Evolutionary conservation across 2,329 filamentous ascomycete species (phyloP).

Genomic region (Tolypocladium nubicola): DNA sequence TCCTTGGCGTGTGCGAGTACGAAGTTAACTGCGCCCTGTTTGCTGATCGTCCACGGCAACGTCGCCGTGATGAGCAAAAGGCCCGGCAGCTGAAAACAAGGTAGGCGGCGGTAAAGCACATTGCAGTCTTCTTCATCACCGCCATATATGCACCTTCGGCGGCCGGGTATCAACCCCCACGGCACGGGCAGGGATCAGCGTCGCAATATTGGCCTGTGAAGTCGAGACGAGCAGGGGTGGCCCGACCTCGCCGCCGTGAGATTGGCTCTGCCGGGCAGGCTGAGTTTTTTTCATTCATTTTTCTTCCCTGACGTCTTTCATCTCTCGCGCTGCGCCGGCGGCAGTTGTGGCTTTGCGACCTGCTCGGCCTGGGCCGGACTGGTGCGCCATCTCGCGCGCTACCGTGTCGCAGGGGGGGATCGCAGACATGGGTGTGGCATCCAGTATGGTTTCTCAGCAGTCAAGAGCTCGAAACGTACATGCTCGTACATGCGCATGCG

Average conservation of each 20-base stretch:
- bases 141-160: neutral
- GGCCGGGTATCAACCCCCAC: neutral
- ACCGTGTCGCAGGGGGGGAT: neutral
- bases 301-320: neutral
- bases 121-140: neutral
- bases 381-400: no score
- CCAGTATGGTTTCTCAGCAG: neutral
- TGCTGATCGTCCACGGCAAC: neutral
- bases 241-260: neutral
- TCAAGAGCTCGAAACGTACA: neutral
- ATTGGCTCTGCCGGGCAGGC: neutral
- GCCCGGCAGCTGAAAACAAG: neutral
- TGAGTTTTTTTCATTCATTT: neutral
- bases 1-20: no score
- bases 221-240: neutral
- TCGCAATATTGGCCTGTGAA: neutral
- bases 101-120: no score
- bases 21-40: neutral
- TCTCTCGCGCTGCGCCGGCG: neutral
- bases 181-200: neutral
- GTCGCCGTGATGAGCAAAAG: neutral
- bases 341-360: neutral
- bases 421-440: neutral
- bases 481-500: neutral
- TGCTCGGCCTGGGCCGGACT: neutral